Evolutionary conservation across 1,284 basidiomycete genomes (phyloP).

Genomic region (Malassezia furfur): DNA sequence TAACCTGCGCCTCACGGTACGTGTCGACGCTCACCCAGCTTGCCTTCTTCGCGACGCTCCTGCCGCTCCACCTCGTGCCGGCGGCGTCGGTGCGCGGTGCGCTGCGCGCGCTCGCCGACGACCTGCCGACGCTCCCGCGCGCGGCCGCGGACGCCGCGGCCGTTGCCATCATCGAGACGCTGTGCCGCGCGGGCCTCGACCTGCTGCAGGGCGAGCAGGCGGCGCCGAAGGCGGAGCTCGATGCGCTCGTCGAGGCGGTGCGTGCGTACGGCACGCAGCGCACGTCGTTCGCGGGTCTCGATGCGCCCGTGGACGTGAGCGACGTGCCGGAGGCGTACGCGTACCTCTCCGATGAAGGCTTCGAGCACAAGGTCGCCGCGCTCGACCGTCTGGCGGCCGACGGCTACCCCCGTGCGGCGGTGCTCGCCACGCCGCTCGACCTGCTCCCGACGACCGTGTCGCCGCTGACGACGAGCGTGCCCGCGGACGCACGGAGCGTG

Average conservation of each 20-base stretch:
- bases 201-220: slow-evolving; percentile 17
- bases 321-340: slow-evolving; percentile 14
- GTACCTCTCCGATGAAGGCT: slow-evolving; percentile 33
- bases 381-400: slow-evolving; percentile 21
- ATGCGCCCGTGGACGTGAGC: slow-evolving; percentile 21
- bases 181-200: slow-evolving; percentile 49
- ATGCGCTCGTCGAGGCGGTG: slow-evolving; percentile 32
- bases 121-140: slow-evolving; percentile 54
- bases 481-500: slow-evolving; percentile 19
- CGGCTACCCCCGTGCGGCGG: slow-evolving; percentile 27
- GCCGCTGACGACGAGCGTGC: slow-evolving; percentile 17
- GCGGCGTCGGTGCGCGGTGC: slow-evolving; percentile 65
- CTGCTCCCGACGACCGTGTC: slow-evolving; percentile 38
- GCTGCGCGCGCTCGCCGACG: slow-evolving; percentile 68
- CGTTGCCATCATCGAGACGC: slow-evolving; percentile 73
- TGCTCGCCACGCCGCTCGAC: slow-evolving; percentile 32
- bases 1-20: slow-evolving; percentile 29
- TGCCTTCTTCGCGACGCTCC: slow-evolving; percentile 46
- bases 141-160: slow-evolving; percentile 53
- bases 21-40: slow-evolving; percentile 8
- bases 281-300: slow-evolving; percentile 27
- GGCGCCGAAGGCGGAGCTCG: slow-evolving; percentile 18
- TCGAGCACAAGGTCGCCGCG: slow-evolving; percentile 32
- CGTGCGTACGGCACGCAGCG: slow-evolving; percentile 28
- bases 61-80: slow-evolving; percentile 60